A percentile compares a stretch with the other conserved stretches of the same genome.
These are phyloP conservation scores for Russula vinacea DNA, from an alignment of 768 basidiomycete genomes.

Conservation along the genomic window DNA sequence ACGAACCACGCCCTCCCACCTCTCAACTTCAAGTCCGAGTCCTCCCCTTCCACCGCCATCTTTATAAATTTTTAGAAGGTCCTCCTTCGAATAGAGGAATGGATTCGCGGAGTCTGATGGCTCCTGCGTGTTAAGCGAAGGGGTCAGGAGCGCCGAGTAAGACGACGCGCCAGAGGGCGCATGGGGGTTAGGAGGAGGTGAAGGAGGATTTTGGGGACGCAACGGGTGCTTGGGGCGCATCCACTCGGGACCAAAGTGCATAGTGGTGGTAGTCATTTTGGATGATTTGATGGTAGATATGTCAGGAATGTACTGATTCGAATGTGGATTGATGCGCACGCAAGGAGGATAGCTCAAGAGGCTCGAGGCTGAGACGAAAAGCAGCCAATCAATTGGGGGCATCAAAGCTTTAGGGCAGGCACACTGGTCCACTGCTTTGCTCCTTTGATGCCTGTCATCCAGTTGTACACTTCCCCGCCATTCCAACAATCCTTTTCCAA, in stretches of 20 bases:
- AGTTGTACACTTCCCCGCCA: too few species aligned
- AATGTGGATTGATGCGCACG: slow-evolving; percentile 12
- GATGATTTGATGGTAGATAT: slow-evolving; percentile 2
- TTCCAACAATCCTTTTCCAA: not conserved
- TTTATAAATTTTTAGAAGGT: slow-evolving; percentile 77
- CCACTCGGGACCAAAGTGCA: slow-evolving; percentile 93
- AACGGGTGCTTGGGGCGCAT: slow-evolving; percentile 77
- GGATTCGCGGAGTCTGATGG: slow-evolving; percentile 65
- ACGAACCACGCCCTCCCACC: slow-evolving; percentile 85
- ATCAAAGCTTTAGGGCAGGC: slow-evolving; percentile 25
- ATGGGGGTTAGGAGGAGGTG: slow-evolving; percentile 47
- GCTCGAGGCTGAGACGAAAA: slow-evolving; percentile 2
- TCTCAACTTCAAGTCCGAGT: slow-evolving; percentile 80
- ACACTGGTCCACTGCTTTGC: too few species aligned
- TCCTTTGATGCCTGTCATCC: too few species aligned
- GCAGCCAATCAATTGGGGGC: slow-evolving; percentile 16
- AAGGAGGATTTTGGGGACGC: slow-evolving; percentile 55
- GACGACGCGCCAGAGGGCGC: slow-evolving; percentile 54
- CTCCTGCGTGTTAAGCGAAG: slow-evolving; percentile 50
- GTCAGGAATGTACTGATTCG: slow-evolving; percentile 6
- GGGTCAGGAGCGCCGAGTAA: slow-evolving; percentile 68
- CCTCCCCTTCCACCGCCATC: slow-evolving; percentile 72
- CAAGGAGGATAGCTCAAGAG: slow-evolving; percentile 13
- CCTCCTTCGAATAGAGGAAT: slow-evolving; percentile 86
- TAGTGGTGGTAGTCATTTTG: slow-evolving; percentile 59